Conservation (phyloP, 2,329 filamentous ascomycete species). For the Fusarium sp. region DNA sequence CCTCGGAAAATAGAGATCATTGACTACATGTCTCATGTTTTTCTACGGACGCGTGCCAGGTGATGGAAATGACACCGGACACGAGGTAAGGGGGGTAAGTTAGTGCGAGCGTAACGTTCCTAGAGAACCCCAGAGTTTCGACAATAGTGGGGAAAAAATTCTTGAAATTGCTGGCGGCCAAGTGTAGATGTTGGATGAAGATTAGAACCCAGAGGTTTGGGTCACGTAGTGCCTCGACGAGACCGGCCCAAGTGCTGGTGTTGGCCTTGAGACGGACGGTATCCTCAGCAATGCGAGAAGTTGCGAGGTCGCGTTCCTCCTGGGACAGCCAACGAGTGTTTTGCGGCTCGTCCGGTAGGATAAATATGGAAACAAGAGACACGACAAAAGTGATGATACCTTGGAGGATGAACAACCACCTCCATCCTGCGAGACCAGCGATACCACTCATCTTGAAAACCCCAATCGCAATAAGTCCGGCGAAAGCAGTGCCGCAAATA, state of each 20-base stretch:
- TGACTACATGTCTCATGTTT: no score
- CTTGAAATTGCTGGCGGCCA: slow-evolving; percentile 61
- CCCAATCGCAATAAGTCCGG: slow-evolving; percentile 57
- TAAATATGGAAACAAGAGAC: slow-evolving; percentile 39
- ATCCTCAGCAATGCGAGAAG: slow-evolving; percentile 57
- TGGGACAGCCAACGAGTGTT: slow-evolving; percentile 57
- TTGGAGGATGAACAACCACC: slow-evolving; percentile 73
- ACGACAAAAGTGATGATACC: slow-evolving; percentile 56
- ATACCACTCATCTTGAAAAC: slow-evolving; percentile 50
- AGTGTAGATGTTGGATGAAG: slow-evolving; percentile 63
- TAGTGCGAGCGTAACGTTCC: slow-evolving; percentile 43
- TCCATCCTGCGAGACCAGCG: slow-evolving; percentile 43
- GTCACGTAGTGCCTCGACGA: slow-evolving; percentile 57
- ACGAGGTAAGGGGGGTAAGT: slow-evolving; percentile 57
- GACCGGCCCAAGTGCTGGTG: slow-evolving; percentile 56
- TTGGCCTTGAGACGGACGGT: slow-evolving; percentile 56
- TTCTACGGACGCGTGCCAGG: no score
- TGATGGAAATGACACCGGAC: slow-evolving; percentile 42
- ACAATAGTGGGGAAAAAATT: slow-evolving; percentile 44
- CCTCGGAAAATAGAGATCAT: no score
- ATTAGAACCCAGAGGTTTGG: slow-evolving; percentile 61
- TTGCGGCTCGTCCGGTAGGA: slow-evolving; percentile 52
- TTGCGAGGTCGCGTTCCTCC: slow-evolving; percentile 56
- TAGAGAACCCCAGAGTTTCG: slow-evolving; percentile 40
- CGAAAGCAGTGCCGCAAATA: slow-evolving; percentile 52